Conservation (phyloP, 1,284 basidiomycete genomes). For the Exobasidium rhododendri region DNA sequence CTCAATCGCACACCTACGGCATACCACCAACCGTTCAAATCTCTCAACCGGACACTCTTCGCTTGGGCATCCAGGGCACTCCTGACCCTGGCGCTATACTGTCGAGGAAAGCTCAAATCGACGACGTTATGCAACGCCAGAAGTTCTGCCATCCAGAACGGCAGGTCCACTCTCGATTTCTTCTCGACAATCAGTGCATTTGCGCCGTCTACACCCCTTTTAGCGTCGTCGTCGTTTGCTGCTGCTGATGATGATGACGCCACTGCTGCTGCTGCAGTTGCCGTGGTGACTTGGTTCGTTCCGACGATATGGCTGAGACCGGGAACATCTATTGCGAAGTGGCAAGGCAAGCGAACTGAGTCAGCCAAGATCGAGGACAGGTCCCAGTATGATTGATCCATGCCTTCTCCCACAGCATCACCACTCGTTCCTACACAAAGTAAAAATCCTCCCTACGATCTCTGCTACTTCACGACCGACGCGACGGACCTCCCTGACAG, state of each 20-base stretch:
- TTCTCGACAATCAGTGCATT: neutral
- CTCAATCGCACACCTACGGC: constrained; percentile 45
- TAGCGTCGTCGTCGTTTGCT: constrained; percentile 10
- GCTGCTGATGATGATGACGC: constrained; percentile 5
- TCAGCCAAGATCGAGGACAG: constrained; percentile 46
- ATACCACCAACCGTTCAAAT: constrained; percentile 48
- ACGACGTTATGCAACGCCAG: constrained; percentile 47
- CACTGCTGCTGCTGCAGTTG: neutral
- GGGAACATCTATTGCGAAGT: constrained; percentile 46
- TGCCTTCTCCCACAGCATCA: too few relatives aligned
- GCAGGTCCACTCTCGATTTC: constrained; percentile 40
- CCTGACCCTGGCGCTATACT: constrained; percentile 41
- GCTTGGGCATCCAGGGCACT: constrained; percentile 47
- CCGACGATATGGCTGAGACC: constrained; percentile 46
- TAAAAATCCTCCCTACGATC: too few relatives aligned
- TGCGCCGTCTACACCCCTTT: neutral
- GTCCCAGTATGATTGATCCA: constrained; percentile 51
- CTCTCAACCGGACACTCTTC: constrained; percentile 38
- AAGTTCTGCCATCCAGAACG: constrained; percentile 50
- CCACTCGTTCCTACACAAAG: too few relatives aligned
- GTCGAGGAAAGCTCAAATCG: constrained; percentile 44
- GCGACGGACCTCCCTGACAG: too few relatives aligned
- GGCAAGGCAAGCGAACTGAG: constrained; percentile 42
- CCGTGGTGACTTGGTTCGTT: neutral
- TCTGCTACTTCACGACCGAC: too few relatives aligned